Conservation (phyloP, 106 monocot species). For the Posidonia australis region DNA sequence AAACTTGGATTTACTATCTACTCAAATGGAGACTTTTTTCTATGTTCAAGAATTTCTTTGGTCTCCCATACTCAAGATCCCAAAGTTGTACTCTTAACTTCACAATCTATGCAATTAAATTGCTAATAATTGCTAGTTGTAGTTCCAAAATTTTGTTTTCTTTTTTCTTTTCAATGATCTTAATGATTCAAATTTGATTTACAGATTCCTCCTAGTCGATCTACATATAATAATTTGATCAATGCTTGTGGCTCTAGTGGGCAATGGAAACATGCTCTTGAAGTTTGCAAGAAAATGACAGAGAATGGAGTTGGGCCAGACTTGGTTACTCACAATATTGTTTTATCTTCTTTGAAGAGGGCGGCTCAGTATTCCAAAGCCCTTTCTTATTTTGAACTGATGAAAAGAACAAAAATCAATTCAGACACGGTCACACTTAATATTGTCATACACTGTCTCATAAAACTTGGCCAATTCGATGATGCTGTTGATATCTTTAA, state of each 20-base stretch:
- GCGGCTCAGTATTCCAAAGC: slow-evolving; percentile 75
- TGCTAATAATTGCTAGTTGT: too few species aligned
- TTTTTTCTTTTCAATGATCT: not conserved
- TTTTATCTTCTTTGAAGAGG: slow-evolving; percentile 87
- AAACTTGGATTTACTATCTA: too few species aligned
- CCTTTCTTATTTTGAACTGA: slow-evolving; percentile 81
- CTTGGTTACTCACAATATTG: slow-evolving; percentile 84
- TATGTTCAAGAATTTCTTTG: too few species aligned
- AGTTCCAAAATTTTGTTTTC: not conserved
- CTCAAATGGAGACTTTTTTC: too few species aligned
- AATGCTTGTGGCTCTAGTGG: slow-evolving; percentile 89
- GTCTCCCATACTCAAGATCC: too few species aligned
- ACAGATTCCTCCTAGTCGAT: slow-evolving; percentile 89
- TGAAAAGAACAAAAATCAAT: slow-evolving; percentile 54
- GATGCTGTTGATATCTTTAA: slow-evolving; percentile 76
- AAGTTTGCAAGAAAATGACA: slow-evolving; percentile 87
- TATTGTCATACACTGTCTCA: slow-evolving; percentile 81
- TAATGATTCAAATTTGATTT: not conserved
- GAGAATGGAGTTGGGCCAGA: slow-evolving; percentile 99
- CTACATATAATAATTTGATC: slow-evolving; percentile 93
- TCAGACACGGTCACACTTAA: slow-evolving; percentile 67
- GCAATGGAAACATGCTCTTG: slow-evolving; percentile 81
- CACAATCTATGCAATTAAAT: too few species aligned
- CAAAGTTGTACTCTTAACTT: too few species aligned
- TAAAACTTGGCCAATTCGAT: slow-evolving; percentile 72